These are phyloP conservation scores for Cinnamomum micranthum DNA, from an alignment of 164 flowering plant genomes.

Conservation along the genomic window DNA sequence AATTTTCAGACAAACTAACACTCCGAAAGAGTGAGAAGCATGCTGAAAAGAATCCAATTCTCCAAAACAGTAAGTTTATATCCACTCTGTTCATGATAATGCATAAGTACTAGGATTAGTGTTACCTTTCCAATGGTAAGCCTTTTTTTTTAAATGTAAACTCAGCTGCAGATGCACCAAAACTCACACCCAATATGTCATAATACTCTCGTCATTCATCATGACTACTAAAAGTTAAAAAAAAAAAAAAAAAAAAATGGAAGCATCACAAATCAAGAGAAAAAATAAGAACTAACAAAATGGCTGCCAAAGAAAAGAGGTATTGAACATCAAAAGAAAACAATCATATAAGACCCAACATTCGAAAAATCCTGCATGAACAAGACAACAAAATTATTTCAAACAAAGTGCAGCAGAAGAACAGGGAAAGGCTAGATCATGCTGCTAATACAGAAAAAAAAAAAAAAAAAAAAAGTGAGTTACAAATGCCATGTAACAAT, in stretches of 20 bases:
- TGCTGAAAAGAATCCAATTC: neutral
- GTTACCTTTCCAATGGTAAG: conserved; percentile 73
- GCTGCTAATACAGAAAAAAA: no score
- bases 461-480: no score
- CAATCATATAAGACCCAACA: no score
- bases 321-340: no score
- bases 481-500: no score
- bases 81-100: neutral
- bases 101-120: neutral
- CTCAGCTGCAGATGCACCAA: conserved; percentile 61
- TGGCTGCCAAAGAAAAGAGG: neutral
- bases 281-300: neutral
- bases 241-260: no score
- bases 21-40: neutral
- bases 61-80: neutral
- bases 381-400: no score
- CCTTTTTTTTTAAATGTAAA: conserved; percentile 45
- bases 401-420: no score
- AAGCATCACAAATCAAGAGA: neutral
- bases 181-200: conserved; percentile 66
- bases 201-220: conserved; percentile 83
- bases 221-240: conserved; percentile 19
- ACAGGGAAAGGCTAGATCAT: no score
- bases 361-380: no score
- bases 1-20: neutral